Evolutionary conservation across 768 basidiomycete species (phyloP).

Genomic region (Mycena vulgaris): DNA sequence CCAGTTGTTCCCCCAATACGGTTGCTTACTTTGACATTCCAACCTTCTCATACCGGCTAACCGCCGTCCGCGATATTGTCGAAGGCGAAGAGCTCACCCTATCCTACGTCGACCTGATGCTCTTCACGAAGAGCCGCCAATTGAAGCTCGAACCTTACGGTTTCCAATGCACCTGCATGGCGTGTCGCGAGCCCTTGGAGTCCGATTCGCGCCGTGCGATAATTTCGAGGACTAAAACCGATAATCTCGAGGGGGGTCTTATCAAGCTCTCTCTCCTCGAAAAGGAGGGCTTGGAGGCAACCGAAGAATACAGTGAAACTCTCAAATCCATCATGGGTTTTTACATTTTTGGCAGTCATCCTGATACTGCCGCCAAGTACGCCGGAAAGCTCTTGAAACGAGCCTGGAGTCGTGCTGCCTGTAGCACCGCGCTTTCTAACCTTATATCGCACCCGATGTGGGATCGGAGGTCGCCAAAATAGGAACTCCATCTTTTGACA

Average conservation of each 20-base stretch:
- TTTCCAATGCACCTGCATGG: conserved; percentile 53
- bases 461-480: too few relatives aligned
- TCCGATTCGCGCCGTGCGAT: conserved; percentile 19
- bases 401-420: too few relatives aligned
- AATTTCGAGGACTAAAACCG: not conserved
- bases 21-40: conserved; percentile 39
- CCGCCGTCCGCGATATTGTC: conserved; percentile 47
- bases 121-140: conserved; percentile 42
- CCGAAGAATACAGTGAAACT: not conserved
- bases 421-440: too few relatives aligned
- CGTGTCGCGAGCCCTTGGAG: conserved; percentile 42
- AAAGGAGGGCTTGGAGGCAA: conserved; percentile 6
- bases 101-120: conserved; percentile 41
- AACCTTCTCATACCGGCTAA: conserved; percentile 48
- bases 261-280: conserved; percentile 9
- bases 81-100: conserved; percentile 53
- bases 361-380: conserved; percentile 14
- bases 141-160: conserved; percentile 47
- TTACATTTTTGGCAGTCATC: conserved; percentile 24
- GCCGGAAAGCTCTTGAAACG: conserved; percentile 23
- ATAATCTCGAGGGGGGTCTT: conserved; percentile 16
- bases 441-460: too few relatives aligned
- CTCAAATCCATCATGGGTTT: conserved; percentile 8
- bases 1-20: conserved; percentile 46
- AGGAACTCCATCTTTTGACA: too few relatives aligned